Evolutionary conservation across 805 yeast genomes (phyloP).

Genomic region (Yarrowia sp.): DNA sequence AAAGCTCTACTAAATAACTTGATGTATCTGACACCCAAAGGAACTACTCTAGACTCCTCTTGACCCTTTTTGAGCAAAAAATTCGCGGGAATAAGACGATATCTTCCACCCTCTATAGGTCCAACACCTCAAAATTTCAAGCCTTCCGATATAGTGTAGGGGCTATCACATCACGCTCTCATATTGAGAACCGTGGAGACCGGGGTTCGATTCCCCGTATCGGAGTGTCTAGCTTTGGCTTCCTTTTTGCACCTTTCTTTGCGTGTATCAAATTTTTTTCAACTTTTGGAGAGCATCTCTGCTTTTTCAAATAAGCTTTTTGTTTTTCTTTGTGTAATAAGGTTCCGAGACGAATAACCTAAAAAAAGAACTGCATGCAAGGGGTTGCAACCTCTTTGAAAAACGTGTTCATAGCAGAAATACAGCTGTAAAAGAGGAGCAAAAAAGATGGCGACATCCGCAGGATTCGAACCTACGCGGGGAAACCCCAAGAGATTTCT

Average conservation of each 20-base stretch:
- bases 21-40: too few relatives aligned
- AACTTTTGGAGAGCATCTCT: background rate
- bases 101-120: background rate
- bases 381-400: background rate
- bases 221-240: background rate
- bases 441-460: conserved; percentile 24
- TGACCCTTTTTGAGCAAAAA: background rate
- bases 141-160: conserved; percentile 34
- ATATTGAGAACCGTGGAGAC: conserved; percentile 36
- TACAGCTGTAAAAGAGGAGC: background rate
- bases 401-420: background rate
- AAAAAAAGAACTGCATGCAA: background rate
- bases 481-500: conserved; percentile 27
- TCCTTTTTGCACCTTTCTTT: background rate
- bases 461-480: conserved; percentile 29
- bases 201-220: conserved; percentile 39
- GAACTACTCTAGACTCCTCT: too few relatives aligned
- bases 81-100: background rate
- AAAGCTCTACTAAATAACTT: too few relatives aligned
- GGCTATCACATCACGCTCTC: conserved; percentile 39
- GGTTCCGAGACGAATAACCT: background rate
- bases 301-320: too few relatives aligned
- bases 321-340: too few relatives aligned
- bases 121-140: background rate
- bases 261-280: background rate